A percentile compares a stretch with the other conserved stretches of the same genome.
These are phyloP conservation scores for Mortierella sp. DNA, from an alignment of 371 early-diverging fungal species.

Conservation along the genomic window DNA sequence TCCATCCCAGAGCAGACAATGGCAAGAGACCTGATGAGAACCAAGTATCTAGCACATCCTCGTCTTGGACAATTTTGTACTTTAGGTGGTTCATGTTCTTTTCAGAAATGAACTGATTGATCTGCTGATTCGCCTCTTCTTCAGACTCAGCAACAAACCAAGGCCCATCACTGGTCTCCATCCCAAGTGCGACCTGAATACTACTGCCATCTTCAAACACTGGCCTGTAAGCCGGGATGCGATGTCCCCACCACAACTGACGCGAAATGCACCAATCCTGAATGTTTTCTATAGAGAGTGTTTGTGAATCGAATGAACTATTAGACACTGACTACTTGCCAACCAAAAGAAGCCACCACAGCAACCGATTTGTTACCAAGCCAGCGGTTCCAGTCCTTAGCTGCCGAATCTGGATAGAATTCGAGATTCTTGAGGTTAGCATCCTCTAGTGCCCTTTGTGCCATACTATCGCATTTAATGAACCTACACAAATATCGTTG, in stretches of 20 bases:
- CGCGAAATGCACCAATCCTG: slow-evolving; percentile 99
- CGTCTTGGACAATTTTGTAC: slow-evolving; percentile 77
- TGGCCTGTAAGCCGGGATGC: slow-evolving; percentile 97
- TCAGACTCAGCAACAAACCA: slow-evolving; percentile 82
- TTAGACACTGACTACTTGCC: too few relatives aligned
- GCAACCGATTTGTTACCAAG: slow-evolving; percentile 66
- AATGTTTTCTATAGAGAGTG: slow-evolving; percentile 71
- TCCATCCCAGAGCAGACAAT: slow-evolving; percentile 86
- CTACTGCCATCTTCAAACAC: slow-evolving; percentile 54
- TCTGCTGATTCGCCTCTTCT: slow-evolving; percentile 65
- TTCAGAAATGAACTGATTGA: slow-evolving; percentile 26
- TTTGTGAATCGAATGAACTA: neutral
- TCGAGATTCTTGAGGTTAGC: slow-evolving; percentile 80
- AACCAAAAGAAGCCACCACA: neutral
- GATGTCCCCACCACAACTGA: slow-evolving; percentile 99
- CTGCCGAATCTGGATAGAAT: slow-evolving; percentile 86
- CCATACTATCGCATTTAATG: slow-evolving; percentile 88
- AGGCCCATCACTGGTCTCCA: slow-evolving; percentile 37
- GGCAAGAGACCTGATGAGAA: slow-evolving; percentile 99
- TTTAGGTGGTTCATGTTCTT: slow-evolving; percentile 27
- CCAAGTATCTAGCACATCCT: slow-evolving; percentile 99
- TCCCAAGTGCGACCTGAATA: slow-evolving; percentile 1
- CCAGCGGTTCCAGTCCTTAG: slow-evolving; percentile 96
- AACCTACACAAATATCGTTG: slow-evolving; percentile 66
- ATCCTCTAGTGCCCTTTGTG: slow-evolving; percentile 75